Evolutionary conservation across 2,329 filamentous ascomycete species (phyloP).

Genomic region (Pseudogymnoascus sp.): DNA sequence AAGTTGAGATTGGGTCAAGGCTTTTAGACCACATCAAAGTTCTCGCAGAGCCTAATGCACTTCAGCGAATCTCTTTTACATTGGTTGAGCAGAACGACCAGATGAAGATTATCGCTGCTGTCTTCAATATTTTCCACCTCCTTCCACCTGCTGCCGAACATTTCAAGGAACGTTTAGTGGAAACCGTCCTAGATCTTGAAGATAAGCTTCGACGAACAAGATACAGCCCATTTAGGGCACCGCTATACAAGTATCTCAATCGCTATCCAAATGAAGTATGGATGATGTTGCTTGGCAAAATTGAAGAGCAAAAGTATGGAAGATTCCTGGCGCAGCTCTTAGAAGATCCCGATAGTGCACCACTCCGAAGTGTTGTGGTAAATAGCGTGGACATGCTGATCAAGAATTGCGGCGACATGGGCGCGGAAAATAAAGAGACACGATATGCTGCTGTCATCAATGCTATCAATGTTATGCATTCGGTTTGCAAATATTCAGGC

Average conservation of each 20-base stretch:
- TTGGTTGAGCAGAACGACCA: constrained; percentile 86
- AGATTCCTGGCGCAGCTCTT: constrained; percentile 86
- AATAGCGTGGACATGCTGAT: constrained; percentile 66
- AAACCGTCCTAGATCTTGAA: constrained; percentile 84
- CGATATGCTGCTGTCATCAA: constrained; percentile 68
- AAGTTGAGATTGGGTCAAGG: constrained; percentile 90
- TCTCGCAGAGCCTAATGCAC: constrained; percentile 68
- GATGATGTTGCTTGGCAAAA: constrained; percentile 65
- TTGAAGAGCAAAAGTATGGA: constrained; percentile 81
- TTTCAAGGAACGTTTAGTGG: constrained; percentile 84
- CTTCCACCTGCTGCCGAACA: constrained; percentile 80
- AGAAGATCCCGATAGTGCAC: constrained; percentile 61
- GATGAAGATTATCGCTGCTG: constrained; percentile 91
- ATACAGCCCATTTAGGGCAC: constrained; percentile 82
- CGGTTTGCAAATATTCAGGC: constrained; percentile 59
- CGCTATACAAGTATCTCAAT: constrained; percentile 88
- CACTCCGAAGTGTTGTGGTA: constrained; percentile 66
- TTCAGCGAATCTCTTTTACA: constrained; percentile 90
- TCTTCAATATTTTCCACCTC: constrained; percentile 96
- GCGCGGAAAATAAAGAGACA: constrained; percentile 60
- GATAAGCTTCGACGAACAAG: constrained; percentile 76
- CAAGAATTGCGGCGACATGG: constrained; percentile 54
- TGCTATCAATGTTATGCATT: constrained; percentile 74
- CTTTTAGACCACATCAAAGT: constrained; percentile 90
- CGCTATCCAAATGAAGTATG: constrained; percentile 85